Conservation (phyloP, 257 asterid species). For the Nicotiana undulata region DNA sequence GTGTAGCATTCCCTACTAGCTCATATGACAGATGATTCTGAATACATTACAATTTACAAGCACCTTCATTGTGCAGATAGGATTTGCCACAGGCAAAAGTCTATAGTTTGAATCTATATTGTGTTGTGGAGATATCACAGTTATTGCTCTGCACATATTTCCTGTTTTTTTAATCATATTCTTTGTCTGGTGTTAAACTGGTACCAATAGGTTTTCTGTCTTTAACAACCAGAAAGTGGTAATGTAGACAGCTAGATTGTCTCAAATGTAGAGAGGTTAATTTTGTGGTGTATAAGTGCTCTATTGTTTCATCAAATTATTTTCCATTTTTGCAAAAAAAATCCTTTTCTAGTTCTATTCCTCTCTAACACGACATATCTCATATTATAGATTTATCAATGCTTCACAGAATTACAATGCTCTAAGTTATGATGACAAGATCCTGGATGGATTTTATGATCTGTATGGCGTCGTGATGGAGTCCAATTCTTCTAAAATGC, state of each 20-base stretch:
- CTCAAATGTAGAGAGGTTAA: background rate
- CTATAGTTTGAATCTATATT: background rate
- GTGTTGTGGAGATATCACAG: background rate
- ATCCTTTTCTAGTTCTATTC: constrained; percentile 10
- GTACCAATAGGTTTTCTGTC: background rate
- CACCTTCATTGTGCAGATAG: no score
- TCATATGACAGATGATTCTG: background rate
- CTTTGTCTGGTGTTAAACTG: background rate
- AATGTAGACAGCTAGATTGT: background rate
- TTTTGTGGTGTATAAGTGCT: background rate
- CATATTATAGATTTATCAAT: constrained; percentile 71
- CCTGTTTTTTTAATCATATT: background rate
- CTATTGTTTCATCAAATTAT: background rate
- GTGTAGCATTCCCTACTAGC: background rate
- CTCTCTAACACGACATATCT: constrained; percentile 52
- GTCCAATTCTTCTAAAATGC: constrained; percentile 78
- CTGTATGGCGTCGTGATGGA: constrained; percentile 63
- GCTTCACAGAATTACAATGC: constrained; percentile 96
- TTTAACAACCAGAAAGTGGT: background rate
- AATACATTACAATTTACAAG: background rate
- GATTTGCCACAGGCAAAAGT: background rate
- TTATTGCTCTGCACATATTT: background rate
- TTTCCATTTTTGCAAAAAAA: background rate
- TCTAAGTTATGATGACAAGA: constrained; percentile 91
- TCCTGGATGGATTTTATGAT: constrained; percentile 92